phyloP scores from a whole-genome alignment of 2,329 filamentous ascomycete species.

The Ophiostoma ulmi region DNA sequence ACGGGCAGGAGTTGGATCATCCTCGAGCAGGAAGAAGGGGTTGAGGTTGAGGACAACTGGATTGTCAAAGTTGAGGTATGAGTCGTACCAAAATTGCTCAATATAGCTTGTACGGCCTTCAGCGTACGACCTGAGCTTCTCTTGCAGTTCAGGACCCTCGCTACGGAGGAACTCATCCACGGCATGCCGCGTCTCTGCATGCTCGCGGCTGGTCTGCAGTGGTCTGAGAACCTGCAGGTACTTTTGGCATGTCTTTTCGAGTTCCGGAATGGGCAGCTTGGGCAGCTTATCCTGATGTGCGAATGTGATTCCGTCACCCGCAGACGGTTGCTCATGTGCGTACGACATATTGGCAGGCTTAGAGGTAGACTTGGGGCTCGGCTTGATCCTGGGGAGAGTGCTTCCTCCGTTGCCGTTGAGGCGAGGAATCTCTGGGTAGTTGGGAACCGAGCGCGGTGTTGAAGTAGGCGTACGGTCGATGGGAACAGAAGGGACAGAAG shows the following conservation, averaged over 20 bases:
- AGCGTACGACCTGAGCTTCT: conserved; percentile 85
- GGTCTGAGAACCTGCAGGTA: conserved; percentile 77
- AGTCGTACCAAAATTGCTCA: conserved; percentile 99
- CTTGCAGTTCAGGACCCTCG: conserved; percentile 80
- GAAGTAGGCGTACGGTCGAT: conserved; percentile 30
- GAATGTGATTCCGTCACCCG: conserved; percentile 74
- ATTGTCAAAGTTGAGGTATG: conserved; percentile 96
- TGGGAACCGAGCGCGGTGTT: conserved; percentile 39
- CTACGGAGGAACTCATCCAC: conserved; percentile 75
- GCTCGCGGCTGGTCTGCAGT: conserved; percentile 74
- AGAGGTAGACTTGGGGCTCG: conserved; percentile 24
- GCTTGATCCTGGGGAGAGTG: conserved; percentile 26
- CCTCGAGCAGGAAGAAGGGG: conserved; percentile 93
- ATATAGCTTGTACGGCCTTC: conserved; percentile 92
- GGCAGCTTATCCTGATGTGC: conserved; percentile 81
- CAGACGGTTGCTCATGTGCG: conserved; percentile 48
- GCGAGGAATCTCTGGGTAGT: conserved; percentile 35
- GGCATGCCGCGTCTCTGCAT: conserved; percentile 73
- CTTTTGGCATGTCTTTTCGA: conserved; percentile 70
- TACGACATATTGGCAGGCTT: conserved; percentile 31
- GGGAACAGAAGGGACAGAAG: conserved; percentile 30
- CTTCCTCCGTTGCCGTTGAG: conserved; percentile 28
- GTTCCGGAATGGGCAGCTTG: conserved; percentile 86
- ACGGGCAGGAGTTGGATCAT: conserved; percentile 91
- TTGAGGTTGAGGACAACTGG: conserved; percentile 96